A percentile compares a stretch with the other conserved stretches of the same genome.
These are phyloP conservation scores for Coemansia sp. DNA, from an alignment of 192 early-diverging fungal species.

Conservation along the genomic window DNA sequence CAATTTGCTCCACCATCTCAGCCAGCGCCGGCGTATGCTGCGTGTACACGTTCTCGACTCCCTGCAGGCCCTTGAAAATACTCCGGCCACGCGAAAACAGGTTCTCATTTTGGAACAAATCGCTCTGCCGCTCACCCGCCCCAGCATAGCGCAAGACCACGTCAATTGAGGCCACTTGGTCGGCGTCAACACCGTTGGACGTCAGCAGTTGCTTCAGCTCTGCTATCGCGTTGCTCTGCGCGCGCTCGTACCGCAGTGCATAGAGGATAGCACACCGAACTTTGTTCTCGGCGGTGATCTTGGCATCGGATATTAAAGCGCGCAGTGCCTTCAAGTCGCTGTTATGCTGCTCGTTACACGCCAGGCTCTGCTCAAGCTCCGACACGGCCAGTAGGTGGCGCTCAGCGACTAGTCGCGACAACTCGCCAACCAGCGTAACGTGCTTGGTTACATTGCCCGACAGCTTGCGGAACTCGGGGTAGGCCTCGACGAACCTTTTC, in stretches of 20 bases:
- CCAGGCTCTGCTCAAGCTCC: conserved; percentile 94
- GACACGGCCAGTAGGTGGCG: conserved; percentile 79
- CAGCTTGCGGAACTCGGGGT: conserved; percentile 96
- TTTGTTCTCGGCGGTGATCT: conserved; percentile 71
- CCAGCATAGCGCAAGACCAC: conserved; percentile 78
- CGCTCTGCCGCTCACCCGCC: conserved; percentile 76
- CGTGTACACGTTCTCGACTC: conserved; percentile 98
- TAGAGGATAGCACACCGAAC: conserved; percentile 81
- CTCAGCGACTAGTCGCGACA: conserved; percentile 75
- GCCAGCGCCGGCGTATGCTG: conserved; percentile 88
- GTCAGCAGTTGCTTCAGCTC: conserved; percentile 76
- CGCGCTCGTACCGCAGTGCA: conserved; percentile 88
- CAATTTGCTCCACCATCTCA: conserved; percentile 70
- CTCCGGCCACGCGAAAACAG: conserved; percentile 82
- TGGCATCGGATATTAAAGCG: conserved; percentile 62
- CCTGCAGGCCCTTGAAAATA: conserved; percentile 90
- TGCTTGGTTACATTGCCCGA: conserved; percentile 98
- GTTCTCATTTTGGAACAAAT: conserved; percentile 85
- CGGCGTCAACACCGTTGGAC: conserved; percentile 67
- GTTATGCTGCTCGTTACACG: conserved; percentile 81
- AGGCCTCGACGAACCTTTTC: conserved; percentile 98
- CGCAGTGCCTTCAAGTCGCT: conserved; percentile 74
- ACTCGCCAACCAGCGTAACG: conserved; percentile 95
- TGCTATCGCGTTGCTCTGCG: conserved; percentile 65
- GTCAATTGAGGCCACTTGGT: conserved; percentile 68